These are phyloP conservation scores for Ascobolus immersus DNA, from an alignment of 495 filamentous ascomycete genomes.

Conservation along the genomic window DNA sequence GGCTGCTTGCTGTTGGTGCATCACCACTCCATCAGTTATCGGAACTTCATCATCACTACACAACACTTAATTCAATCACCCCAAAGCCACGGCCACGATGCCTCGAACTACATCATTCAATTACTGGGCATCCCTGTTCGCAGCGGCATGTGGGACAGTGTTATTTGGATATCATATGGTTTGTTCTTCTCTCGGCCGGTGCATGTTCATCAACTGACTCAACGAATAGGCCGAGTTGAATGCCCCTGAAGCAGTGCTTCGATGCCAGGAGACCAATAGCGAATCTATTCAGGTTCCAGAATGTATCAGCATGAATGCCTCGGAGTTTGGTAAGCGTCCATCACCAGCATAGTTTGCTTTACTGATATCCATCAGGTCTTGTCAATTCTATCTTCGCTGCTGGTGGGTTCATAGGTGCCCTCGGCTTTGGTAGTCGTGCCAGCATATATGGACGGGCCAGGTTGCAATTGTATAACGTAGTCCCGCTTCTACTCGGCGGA, in stretches of 20 bases:
- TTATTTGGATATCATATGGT: constrained; percentile 92
- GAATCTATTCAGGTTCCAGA: too few relatives aligned
- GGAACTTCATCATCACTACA: too few relatives aligned
- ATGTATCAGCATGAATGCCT: constrained; percentile 60
- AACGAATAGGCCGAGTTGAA: constrained; percentile 62
- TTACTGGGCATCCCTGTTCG: too few relatives aligned
- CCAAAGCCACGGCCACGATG: too few relatives aligned
- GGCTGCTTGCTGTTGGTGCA: too few relatives aligned
- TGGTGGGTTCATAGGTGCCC: constrained; percentile 62
- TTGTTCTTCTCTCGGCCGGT: constrained; percentile 7
- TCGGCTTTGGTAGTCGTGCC: constrained; percentile 45
- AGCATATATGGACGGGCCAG: too few relatives aligned
- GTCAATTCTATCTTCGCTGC: constrained; percentile 79
- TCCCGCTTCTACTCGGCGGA: constrained; percentile 57
- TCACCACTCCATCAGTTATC: too few relatives aligned
- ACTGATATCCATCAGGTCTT: constrained; percentile 15
- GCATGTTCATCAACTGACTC: constrained; percentile 1
- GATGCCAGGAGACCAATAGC: too few relatives aligned
- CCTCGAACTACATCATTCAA: constrained; percentile 20
- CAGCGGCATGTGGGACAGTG: too few relatives aligned
- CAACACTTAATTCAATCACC: too few relatives aligned
- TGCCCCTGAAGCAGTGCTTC: constrained; percentile 71
- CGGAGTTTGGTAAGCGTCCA: constrained; percentile 34
- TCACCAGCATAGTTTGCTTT: background rate
- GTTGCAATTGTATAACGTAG: too few relatives aligned